These are phyloP conservation scores for Calonectria honghensis DNA, from an alignment of 2,329 filamentous ascomycete genomes.

Conservation along the genomic window DNA sequence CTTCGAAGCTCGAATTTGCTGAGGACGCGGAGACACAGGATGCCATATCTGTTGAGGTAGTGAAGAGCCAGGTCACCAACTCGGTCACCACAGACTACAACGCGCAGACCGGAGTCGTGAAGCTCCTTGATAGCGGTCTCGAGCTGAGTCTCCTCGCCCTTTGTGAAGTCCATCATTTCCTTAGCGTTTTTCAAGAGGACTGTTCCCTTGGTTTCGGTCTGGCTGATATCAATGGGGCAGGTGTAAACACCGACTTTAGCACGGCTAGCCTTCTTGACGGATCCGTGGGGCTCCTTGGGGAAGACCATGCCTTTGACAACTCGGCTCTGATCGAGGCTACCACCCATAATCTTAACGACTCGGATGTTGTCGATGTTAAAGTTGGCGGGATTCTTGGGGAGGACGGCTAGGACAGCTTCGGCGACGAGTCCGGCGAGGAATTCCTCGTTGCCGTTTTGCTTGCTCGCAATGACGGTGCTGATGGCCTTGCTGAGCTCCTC, in stretches of 20 bases:
- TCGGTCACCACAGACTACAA: conserved; percentile 93
- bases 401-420: conserved; percentile 87
- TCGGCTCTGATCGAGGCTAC: conserved; percentile 92
- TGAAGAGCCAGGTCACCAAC: conserved; percentile 97
- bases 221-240: conserved; percentile 94
- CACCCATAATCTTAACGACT: conserved; percentile 99
- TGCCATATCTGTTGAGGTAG: conserved; percentile 98
- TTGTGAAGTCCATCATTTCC: conserved; percentile 99
- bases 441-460: conserved; percentile 96
- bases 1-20: conserved; percentile 98
- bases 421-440: conserved; percentile 90
- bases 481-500: conserved; percentile 95
- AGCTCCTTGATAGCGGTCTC: conserved; percentile 96
- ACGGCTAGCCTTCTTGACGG: conserved; percentile 91
- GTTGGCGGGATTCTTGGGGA: conserved; percentile 95
- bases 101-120: conserved; percentile 92
- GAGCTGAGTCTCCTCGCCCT: conserved; percentile 94
- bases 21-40: conserved; percentile 96
- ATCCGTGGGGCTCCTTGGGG: conserved; percentile 93
- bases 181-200: conserved; percentile 97
- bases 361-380: conserved; percentile 99
- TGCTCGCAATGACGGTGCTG: conserved; percentile 95
- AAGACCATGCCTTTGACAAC: conserved; percentile 99
- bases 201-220: conserved; percentile 99
- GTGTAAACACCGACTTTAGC: conserved; percentile 98